These are phyloP conservation scores for Cyclotella atomus DNA, from an alignment of 108 stramenopile species.

Conservation along the genomic window DNA sequence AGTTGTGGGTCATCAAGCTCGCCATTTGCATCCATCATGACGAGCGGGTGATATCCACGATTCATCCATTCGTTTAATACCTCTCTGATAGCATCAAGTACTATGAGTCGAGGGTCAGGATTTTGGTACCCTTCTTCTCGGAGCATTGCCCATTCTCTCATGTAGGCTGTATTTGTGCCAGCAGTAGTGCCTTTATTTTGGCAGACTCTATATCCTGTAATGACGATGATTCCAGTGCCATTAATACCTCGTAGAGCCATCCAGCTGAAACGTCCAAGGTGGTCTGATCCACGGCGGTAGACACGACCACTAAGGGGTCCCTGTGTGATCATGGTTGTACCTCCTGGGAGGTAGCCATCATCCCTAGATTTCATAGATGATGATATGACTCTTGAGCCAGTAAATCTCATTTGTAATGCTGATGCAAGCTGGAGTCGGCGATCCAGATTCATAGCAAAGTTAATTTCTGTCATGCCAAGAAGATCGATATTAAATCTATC, in stretches of 20 bases:
- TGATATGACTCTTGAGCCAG: neutral
- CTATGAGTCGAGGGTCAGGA: neutral
- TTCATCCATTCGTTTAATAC: neutral
- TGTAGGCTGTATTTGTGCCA: neutral
- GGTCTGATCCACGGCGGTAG: neutral
- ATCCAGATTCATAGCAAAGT: neutral
- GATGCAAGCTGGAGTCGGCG: neutral
- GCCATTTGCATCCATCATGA: neutral
- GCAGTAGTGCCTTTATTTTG: neutral
- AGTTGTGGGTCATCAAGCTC: neutral
- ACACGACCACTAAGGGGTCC: neutral
- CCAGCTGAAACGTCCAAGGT: neutral
- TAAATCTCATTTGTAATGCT: neutral
- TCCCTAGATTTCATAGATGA: neutral
- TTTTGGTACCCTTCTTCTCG: neutral
- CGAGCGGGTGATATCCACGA: neutral
- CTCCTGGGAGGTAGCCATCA: neutral
- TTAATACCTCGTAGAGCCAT: conserved; percentile 1
- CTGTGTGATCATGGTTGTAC: neutral
- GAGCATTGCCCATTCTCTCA: neutral
- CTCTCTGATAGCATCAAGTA: neutral
- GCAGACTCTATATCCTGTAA: conserved; percentile 7
- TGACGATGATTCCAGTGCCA: neutral
- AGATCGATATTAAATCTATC: neutral
- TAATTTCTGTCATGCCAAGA: neutral